Evolutionary conservation across 2,329 filamentous ascomycete species (phyloP).

Genomic region (Colletotrichum sp.): DNA sequence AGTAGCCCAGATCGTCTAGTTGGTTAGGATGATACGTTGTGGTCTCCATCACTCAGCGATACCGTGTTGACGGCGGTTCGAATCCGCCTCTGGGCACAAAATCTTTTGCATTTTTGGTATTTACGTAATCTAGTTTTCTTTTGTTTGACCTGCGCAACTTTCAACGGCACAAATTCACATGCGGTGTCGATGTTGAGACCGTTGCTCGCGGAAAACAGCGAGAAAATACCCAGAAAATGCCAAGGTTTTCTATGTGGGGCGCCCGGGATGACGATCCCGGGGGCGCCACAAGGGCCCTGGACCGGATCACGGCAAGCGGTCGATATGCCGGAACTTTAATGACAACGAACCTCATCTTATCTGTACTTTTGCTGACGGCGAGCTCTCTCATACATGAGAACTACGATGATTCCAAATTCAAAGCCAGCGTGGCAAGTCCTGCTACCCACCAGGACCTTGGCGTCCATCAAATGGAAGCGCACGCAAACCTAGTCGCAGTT

Average conservation of each 20-base stretch:
- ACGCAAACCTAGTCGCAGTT: neutral
- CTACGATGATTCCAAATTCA: neutral
- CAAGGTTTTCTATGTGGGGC: neutral
- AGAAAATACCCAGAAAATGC: neutral
- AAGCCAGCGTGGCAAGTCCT: neutral
- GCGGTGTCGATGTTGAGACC: neutral
- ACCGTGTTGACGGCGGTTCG: conserved; percentile 22
- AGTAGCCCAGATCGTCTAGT: conserved; percentile 19
- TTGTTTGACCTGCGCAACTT: neutral
- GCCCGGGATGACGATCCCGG: neutral
- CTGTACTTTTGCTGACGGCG: neutral
- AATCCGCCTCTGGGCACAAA: conserved; percentile 20
- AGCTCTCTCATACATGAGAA: neutral
- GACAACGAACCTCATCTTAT: neutral
- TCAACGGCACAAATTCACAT: neutral
- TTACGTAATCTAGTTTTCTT: fast-evolving
- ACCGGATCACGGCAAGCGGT: neutral
- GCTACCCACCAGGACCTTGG: neutral
- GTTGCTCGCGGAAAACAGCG: neutral
- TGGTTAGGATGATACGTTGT: conserved; percentile 23
- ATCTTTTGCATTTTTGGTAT: neutral
- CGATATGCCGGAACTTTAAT: neutral
- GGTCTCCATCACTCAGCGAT: conserved; percentile 11
- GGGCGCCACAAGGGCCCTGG: neutral
- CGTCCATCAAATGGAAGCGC: neutral